Evolutionary conservation across 139 green algal genomes (phyloP).

Genomic region (Chlorella sp.): DNA sequence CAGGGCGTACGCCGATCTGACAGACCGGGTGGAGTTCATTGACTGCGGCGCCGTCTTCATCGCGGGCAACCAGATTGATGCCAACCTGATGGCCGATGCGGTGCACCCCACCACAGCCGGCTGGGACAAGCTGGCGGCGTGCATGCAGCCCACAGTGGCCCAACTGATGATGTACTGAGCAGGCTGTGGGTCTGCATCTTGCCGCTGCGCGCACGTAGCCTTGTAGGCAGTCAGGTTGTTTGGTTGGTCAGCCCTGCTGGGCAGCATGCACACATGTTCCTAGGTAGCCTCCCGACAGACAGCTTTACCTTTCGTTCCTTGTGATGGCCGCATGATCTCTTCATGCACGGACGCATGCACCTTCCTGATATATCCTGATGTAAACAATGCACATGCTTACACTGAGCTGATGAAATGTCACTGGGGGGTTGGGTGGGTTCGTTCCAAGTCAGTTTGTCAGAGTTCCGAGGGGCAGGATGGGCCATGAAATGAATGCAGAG

Average conservation of each 20-base stretch:
- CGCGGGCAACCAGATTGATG: not conserved
- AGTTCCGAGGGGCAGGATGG: too few species aligned
- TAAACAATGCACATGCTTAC: not conserved
- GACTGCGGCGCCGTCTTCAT: constrained; percentile 15
- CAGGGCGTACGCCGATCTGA: not conserved
- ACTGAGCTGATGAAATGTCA: not conserved
- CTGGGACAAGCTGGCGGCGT: constrained; percentile 19
- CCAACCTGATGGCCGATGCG: constrained; percentile 4
- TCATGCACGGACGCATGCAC: not conserved
- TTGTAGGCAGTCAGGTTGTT: not conserved
- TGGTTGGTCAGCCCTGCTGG: too few species aligned
- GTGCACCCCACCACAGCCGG: constrained; percentile 17
- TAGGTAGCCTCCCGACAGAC: too few species aligned
- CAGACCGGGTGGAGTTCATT: not conserved
- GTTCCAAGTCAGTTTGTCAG: not conserved
- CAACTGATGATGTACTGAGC: not conserved
- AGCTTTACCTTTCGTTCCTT: too few species aligned
- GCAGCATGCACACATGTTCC: not conserved
- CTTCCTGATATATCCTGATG: not conserved
- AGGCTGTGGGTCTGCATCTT: not conserved
- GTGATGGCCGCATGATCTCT: not conserved
- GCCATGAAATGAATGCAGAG: too few species aligned
- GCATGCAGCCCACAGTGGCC: not conserved
- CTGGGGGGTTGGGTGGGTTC: not conserved
- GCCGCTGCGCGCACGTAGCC: not conserved